Conservation (phyloP, 139 green algal genomes). For the Coelastrella sp. region DNA sequence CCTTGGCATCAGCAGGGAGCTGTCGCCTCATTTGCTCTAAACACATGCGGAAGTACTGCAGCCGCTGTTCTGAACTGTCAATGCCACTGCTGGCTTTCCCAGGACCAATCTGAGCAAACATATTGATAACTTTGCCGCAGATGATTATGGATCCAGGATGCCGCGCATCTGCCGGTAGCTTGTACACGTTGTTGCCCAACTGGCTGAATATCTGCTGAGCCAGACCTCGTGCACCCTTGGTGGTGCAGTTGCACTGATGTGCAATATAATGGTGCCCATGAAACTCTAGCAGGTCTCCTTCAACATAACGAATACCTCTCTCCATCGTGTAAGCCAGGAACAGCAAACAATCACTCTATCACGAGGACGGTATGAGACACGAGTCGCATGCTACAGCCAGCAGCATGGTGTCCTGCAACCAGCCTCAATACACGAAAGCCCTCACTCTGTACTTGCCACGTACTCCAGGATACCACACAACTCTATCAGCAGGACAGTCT, state of each 20-base stretch:
- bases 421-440: too few relatives aligned
- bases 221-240: neutral
- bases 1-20: neutral
- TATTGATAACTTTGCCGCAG: neutral
- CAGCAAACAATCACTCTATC: neutral
- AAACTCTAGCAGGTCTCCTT: neutral
- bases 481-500: too few relatives aligned
- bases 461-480: too few relatives aligned
- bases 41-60: neutral
- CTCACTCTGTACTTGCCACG: too few relatives aligned
- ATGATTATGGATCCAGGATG: neutral
- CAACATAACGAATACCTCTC: neutral
- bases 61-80: neutral
- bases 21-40: neutral
- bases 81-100: neutral
- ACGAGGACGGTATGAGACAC: too few relatives aligned
- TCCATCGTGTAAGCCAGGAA: neutral
- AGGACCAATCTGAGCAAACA: neutral
- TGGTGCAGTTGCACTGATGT: neutral
- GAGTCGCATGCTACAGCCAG: too few relatives aligned
- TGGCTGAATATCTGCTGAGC: neutral
- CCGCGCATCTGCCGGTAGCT: neutral
- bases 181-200: neutral
- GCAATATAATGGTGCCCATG: neutral
- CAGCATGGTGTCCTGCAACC: too few relatives aligned